A percentile compares a stretch with the other conserved stretches of the same genome.
Evolutionary conservation across 495 filamentous ascomycete genomes (phyloP).

Genomic region (Paragyromitra xinjiangensis): DNA sequence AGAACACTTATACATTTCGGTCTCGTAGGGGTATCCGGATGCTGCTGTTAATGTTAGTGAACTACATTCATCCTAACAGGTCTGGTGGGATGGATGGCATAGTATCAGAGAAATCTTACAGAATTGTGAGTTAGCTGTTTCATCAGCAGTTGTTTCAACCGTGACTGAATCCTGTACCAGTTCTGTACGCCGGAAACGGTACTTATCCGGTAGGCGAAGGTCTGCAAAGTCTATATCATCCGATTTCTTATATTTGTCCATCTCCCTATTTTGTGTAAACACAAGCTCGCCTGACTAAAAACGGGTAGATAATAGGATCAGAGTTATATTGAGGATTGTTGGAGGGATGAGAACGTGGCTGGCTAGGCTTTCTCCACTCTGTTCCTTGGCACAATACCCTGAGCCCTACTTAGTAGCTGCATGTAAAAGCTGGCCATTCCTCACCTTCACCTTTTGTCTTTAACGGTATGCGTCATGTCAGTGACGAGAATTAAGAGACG

Average conservation of each 20-base stretch:
- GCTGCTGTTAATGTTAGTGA: not conserved
- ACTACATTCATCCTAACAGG: not conserved
- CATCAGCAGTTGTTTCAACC: not conserved
- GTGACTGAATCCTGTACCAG: not conserved
- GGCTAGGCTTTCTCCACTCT: too few species aligned
- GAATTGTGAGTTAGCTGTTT: not conserved
- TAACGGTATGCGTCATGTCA: too few species aligned
- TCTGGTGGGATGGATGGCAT: not conserved
- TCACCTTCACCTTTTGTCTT: too few species aligned
- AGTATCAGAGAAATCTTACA: not conserved
- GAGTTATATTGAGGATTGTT: too few species aligned
- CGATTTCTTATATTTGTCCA: slow-evolving; percentile 21
- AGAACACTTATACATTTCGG: not conserved
- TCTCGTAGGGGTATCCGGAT: not conserved
- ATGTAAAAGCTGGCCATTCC: too few species aligned
- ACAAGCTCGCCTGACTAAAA: too few species aligned
- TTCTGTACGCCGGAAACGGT: slow-evolving; percentile 7
- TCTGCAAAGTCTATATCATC: not conserved
- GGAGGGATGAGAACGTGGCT: too few species aligned
- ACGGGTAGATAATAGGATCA: not conserved
- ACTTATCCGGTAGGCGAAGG: not conserved
- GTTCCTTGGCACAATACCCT: too few species aligned
- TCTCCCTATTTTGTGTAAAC: not conserved
- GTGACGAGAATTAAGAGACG: too few species aligned
- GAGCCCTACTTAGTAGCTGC: too few species aligned